Evolutionary conservation across 148 eudicot genomes (phyloP).

Genomic region (Rhododendron vialii): DNA sequence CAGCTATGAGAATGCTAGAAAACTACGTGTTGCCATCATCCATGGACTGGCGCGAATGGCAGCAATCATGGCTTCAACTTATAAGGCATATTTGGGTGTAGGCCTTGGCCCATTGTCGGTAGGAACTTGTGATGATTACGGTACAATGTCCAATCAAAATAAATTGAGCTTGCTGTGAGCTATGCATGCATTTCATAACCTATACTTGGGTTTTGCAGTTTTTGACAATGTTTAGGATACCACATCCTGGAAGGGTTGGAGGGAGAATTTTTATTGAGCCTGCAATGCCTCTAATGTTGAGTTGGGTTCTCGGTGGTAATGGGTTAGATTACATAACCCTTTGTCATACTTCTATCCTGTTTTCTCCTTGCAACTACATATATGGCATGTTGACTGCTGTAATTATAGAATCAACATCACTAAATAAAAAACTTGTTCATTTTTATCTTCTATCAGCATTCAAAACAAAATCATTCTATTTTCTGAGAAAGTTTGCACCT

Average conservation of each 20-base stretch:
- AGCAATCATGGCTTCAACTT: constrained; percentile 94
- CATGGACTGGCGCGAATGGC: constrained; percentile 97
- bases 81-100: constrained; percentile 84
- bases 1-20: constrained; percentile 83
- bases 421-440: background rate
- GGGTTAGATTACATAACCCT: constrained; percentile 41
- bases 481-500: background rate
- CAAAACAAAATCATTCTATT: background rate
- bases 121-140: constrained; percentile 14
- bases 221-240: constrained; percentile 76
- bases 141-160: background rate
- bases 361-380: background rate
- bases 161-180: background rate
- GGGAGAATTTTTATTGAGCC: constrained; percentile 76
- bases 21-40: constrained; percentile 67
- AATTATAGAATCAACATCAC: background rate
- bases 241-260: constrained; percentile 97
- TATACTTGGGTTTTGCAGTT: constrained; percentile 46
- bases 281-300: constrained; percentile 89
- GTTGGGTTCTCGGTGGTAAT: constrained; percentile 96
- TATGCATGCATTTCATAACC: background rate
- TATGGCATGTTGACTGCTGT: background rate
- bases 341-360: constrained; percentile 1
- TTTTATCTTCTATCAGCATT: background rate
- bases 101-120: constrained; percentile 96